Evolutionary conservation across 177 flowering plant genomes (phyloP), one percentile per base, ranked within the genome.

Genomic region (Vitis hybrid): DNA sequence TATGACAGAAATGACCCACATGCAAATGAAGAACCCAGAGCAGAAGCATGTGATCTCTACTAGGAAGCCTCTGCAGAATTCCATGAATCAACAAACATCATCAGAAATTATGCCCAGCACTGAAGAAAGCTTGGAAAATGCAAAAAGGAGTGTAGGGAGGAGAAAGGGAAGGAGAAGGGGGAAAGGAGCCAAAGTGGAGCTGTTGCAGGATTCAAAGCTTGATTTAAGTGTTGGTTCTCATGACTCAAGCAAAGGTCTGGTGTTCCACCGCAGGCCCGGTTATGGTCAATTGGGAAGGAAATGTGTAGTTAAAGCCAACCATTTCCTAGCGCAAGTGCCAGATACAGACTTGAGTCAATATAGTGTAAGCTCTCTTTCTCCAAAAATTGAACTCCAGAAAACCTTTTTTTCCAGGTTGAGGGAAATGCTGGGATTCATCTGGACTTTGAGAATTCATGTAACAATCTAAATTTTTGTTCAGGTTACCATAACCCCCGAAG

Each of bases 401-500:
- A 14, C 12, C 46, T 54, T 19, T 35, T 50, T 52, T 58, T 15
- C 9, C 2, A 18, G 40, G 54, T 11, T 16, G 19, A 27, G 6
- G 14, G 51, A 62, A 32, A 62, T 62, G 50, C 0, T 15, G 10
- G 16, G 19, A 62, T 21, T 21, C 11, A 59, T 10, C 30, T 8
- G 46, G 12, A 59, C 12, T 4, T 32, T 61, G n/a, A 30, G n/a
- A 30, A 6, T 62, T 35, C n/a, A 4, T 35, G n/a, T 54, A 54
- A 15, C 16, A 15, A 13, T 54, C 14, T 18, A 27, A 27, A 51
- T 30, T 58, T 66, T 18, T 19, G 18, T 64, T 54, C 77, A 86
- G 90, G 90, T 86, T 14, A 63, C 70, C 0, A 81, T 86, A 56
- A 72, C 55, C 11, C 88, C 90, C 2, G 87, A 84, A 66, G 79